Conservation (phyloP, 2,329 filamentous ascomycete genomes). For the Botrytis squamosa region DNA sequence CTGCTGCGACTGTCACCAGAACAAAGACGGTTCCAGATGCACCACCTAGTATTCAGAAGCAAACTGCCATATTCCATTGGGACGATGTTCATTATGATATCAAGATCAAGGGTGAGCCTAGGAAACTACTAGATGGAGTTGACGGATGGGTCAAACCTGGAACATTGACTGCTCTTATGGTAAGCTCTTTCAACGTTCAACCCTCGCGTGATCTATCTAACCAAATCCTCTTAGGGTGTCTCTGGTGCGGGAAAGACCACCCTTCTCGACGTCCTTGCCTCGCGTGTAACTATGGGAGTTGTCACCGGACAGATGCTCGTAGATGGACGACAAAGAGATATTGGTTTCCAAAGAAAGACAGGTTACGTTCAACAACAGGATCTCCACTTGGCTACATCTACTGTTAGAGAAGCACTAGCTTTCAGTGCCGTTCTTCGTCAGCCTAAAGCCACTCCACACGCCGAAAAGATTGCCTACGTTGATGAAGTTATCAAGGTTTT, state of each 20-base stretch:
- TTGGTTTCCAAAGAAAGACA: slow-evolving; percentile 86
- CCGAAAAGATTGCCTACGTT: slow-evolving; percentile 84
- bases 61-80: slow-evolving; percentile 55
- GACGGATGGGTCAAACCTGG: slow-evolving; percentile 94
- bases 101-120: slow-evolving; percentile 73
- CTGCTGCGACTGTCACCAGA: slow-evolving; percentile 47
- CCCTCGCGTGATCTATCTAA: background rate
- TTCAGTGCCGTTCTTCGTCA: slow-evolving; percentile 87
- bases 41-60: slow-evolving; percentile 36
- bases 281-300: slow-evolving; percentile 83
- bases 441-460: slow-evolving; percentile 66
- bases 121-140: slow-evolving; percentile 79
- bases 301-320: slow-evolving; percentile 79
- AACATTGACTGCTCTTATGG: slow-evolving; percentile 83
- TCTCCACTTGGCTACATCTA: slow-evolving; percentile 79
- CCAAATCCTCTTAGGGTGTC: slow-evolving; percentile 43
- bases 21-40: slow-evolving; percentile 50
- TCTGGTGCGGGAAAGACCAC: slow-evolving; percentile 88
- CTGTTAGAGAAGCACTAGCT: slow-evolving; percentile 81
- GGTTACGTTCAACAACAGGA: slow-evolving; percentile 75
- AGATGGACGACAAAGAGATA: slow-evolving; percentile 65
- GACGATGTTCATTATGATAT: slow-evolving; percentile 53
- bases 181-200: background rate
- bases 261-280: slow-evolving; percentile 80
- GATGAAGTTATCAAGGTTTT: slow-evolving; percentile 87